Evolutionary conservation across 2,329 filamentous ascomycete genomes (phyloP), one percentile per base, ranked within the genome.

Genomic region (Alternaria sp.): DNA sequence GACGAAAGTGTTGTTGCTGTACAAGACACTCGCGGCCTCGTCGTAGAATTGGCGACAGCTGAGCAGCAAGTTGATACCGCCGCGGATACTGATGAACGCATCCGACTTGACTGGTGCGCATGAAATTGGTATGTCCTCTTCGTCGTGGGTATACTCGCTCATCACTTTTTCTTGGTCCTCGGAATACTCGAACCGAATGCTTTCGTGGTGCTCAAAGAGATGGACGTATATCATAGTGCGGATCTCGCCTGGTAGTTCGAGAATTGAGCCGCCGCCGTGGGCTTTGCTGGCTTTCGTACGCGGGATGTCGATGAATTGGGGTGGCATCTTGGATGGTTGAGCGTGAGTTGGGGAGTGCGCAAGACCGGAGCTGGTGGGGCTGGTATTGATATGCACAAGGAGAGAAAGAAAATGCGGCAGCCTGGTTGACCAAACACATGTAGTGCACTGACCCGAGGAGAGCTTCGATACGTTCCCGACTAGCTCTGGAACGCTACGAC

Each of bases 321-420:
- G 0, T 0, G 43, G 0, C 43, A 45, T 23, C 6, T 21, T 1
- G 18, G 20, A 8, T 45, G 18, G 18, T 1, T 12, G 43, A 45
- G 43, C 0, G 20, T 45, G 21, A 21, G 18, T 45, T 23, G 11
- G 2, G 0, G 0, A 20, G 3, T 21, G 3, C 0, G 20, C 11
- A 0, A 37, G 33, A n/a, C 15, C 0, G 33, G 18, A 8, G 0
- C 0, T 21, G 21, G 2, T 2, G 18, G 12, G 0, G 11, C 18
- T 21, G 20, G 11, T 9, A 0, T 9, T 45, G 1, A 45, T 2
- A 45, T 45, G 0, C 18, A 0, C 18, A 1, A 23, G 3, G 18
- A 1, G 20, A 21, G 43, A 44, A 45, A 23, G 20, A 45, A 5
- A 45, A 0, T 1, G 43, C 20, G 20, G 43, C 18, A 45, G 20